These are phyloP conservation scores for Artemisia tridentata DNA, from an alignment of 129 eudicot species.

Conservation along the genomic window DNA sequence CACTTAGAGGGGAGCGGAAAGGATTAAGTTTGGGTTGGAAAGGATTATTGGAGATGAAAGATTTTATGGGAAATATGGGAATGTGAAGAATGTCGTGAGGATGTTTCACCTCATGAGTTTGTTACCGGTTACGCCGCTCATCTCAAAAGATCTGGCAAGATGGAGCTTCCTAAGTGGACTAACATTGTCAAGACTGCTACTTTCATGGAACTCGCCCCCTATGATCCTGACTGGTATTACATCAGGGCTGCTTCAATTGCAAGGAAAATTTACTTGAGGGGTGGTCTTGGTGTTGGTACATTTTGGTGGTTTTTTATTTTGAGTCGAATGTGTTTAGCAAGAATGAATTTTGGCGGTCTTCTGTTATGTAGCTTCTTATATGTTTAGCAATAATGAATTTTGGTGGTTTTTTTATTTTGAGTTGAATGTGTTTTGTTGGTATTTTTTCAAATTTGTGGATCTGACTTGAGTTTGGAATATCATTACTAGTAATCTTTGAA, in stretches of 20 bases:
- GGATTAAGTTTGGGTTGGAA: no score
- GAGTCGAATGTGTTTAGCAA: no score
- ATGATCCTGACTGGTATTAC: slow-evolving; percentile 81
- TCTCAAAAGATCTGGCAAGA: slow-evolving; percentile 85
- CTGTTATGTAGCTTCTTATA: slow-evolving; percentile 34
- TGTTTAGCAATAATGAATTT: slow-evolving; percentile 20
- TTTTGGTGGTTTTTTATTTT: no score
- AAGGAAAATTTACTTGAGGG: no score
- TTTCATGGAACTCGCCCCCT: slow-evolving; percentile 70
- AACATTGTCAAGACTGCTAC: slow-evolving; percentile 77
- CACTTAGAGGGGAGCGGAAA: no score
- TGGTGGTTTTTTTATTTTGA: slow-evolving; percentile 7
- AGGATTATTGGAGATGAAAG: no score
- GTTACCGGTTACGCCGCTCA: slow-evolving; percentile 87
- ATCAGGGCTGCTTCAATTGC: no score
- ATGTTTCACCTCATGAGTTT: slow-evolving; percentile 89
- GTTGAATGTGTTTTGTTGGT: slow-evolving; percentile 14
- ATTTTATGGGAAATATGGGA: no score
- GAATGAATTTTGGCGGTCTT: slow-evolving; percentile 29
- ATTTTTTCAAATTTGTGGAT: slow-evolving; percentile 6
- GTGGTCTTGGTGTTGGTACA: no score
- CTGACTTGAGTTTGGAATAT: slow-evolving; percentile 7
- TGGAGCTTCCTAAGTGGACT: slow-evolving; percentile 80
- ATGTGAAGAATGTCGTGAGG: no score
- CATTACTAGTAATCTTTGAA: not conserved